phyloP scores from a whole-genome alignment of 768 basidiomycete species.

The Kondoa malvinella region DNA sequence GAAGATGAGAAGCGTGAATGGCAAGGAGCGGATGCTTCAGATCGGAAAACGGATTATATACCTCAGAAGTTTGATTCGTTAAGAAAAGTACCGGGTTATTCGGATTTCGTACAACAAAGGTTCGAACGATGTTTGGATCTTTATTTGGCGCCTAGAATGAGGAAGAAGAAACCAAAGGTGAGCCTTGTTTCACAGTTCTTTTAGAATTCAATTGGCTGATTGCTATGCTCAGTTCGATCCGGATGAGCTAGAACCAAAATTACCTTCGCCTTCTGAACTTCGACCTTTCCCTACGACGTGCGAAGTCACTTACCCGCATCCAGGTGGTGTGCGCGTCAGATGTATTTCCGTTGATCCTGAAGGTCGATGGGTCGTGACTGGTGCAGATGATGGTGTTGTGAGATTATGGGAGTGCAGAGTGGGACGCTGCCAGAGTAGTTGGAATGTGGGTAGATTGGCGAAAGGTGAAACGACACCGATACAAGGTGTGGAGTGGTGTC shows the following conservation, averaged over 20 bases:
- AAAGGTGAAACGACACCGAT: slow-evolving; percentile 40
- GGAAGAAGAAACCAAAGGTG: slow-evolving; percentile 49
- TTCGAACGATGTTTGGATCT: slow-evolving; percentile 88
- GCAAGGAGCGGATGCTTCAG: slow-evolving; percentile 68
- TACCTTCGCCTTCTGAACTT: slow-evolving; percentile 77
- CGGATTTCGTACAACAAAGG: slow-evolving; percentile 77
- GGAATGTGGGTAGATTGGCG: slow-evolving; percentile 46
- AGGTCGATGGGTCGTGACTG: slow-evolving; percentile 78
- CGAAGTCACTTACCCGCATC: slow-evolving; percentile 54
- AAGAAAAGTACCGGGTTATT: slow-evolving; percentile 79
- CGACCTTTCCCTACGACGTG: slow-evolving; percentile 84
- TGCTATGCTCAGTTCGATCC: too few relatives aligned
- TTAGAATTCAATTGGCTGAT: too few relatives aligned
- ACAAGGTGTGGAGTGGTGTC: slow-evolving; percentile 82
- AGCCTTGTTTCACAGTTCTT: too few relatives aligned
- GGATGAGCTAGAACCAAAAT: slow-evolving; percentile 72
- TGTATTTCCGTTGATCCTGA: slow-evolving; percentile 67
- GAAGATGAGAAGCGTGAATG: slow-evolving; percentile 64
- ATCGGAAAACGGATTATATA: slow-evolving; percentile 73
- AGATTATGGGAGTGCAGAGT: slow-evolving; percentile 82
- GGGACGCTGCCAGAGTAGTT: slow-evolving; percentile 70
- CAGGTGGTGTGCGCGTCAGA: slow-evolving; percentile 46
- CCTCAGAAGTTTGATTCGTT: slow-evolving; percentile 70
- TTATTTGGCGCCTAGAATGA: slow-evolving; percentile 85
- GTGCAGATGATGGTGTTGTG: slow-evolving; percentile 72